These are phyloP conservation scores for Bertia moriformis DNA, from an alignment of 2,329 filamentous ascomycete species.

Conservation along the genomic window DNA sequence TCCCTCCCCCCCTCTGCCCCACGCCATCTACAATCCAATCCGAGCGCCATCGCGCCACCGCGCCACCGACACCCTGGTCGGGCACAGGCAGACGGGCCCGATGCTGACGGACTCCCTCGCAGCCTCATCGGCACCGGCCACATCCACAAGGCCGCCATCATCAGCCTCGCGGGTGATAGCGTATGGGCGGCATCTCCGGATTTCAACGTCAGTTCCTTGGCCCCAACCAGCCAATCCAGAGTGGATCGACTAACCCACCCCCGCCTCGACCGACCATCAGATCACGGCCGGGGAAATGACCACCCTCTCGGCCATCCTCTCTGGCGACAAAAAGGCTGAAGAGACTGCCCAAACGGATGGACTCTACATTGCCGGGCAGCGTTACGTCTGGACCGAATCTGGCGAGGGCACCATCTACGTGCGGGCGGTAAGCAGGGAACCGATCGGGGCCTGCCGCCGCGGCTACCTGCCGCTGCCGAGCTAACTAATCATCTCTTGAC, in stretches of 20 bases:
- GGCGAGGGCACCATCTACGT: constrained; percentile 71
- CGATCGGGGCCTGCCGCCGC: not conserved
- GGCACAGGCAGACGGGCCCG: too few species aligned
- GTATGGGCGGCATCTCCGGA: constrained; percentile 58
- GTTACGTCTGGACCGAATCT: constrained; percentile 64
- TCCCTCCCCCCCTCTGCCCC: not conserved
- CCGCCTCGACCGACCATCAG: too few species aligned
- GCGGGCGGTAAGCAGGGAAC: constrained; percentile 63
- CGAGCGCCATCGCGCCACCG: constrained; percentile 2
- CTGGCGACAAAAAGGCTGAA: constrained; percentile 26
- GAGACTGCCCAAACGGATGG: constrained; percentile 60
- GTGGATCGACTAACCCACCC: not conserved
- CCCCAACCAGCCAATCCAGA: not conserved
- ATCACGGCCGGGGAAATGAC: constrained; percentile 46
- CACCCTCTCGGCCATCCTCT: constrained; percentile 36
- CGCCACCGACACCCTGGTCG: not conserved
- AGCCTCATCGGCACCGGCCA: constrained; percentile 71
- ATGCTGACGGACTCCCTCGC: constrained; percentile 10
- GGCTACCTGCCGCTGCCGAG: too few species aligned
- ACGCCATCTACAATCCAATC: too few species aligned
- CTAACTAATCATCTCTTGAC: too few species aligned
- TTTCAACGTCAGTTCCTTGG: constrained; percentile 32
- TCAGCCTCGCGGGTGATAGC: constrained; percentile 67
- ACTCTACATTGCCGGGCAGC: constrained; percentile 60
- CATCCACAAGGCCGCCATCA: constrained; percentile 72